Percentiles rank a stretch among this genome's conserved stretches.
phyloP scores from a whole-genome alignment of 345 rosid species.

The Aquilaria malaccensis region DNA sequence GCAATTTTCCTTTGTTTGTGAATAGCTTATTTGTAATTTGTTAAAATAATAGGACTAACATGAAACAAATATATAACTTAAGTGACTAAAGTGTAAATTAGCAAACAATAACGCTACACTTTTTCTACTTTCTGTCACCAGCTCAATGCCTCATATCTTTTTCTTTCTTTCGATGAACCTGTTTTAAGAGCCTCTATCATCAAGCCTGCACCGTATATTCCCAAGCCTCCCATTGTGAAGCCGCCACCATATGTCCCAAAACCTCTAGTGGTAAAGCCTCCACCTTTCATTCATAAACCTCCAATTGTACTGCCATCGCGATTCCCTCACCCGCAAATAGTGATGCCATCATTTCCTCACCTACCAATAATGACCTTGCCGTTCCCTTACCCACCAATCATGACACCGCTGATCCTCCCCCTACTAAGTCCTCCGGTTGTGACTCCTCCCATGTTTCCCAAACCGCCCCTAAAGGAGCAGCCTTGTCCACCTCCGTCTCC shows the following conservation, averaged over 20 bases:
- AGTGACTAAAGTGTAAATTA: too few relatives aligned
- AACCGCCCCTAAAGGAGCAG: conserved; percentile 29
- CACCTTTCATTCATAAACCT: conserved; percentile 11
- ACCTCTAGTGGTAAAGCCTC: conserved; percentile 16
- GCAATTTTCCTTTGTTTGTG: too few relatives aligned
- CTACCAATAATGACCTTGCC: conserved; percentile 1
- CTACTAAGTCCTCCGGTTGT: conserved; percentile 20
- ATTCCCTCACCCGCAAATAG: conserved; percentile 21
- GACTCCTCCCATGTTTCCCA: conserved; percentile 6
- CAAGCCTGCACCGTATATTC: background rate
- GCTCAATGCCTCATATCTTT: too few relatives aligned
- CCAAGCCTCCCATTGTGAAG: background rate
- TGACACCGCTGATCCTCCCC: conserved; percentile 9
- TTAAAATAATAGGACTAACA: too few relatives aligned
- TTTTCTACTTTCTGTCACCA: too few relatives aligned
- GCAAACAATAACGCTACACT: too few relatives aligned
- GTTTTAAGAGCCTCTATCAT: background rate
- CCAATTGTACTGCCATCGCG: conserved; percentile 18
- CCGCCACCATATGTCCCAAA: background rate
- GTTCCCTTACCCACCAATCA: background rate
- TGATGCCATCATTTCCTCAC: conserved; percentile 5
- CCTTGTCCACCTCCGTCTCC: conserved; percentile 48
- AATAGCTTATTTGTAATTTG: too few relatives aligned
- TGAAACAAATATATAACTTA: too few relatives aligned
- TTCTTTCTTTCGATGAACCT: too few relatives aligned